Evolutionary conservation across 768 basidiomycete species (phyloP).

Genomic region (Auriscalpium vulgare): DNA sequence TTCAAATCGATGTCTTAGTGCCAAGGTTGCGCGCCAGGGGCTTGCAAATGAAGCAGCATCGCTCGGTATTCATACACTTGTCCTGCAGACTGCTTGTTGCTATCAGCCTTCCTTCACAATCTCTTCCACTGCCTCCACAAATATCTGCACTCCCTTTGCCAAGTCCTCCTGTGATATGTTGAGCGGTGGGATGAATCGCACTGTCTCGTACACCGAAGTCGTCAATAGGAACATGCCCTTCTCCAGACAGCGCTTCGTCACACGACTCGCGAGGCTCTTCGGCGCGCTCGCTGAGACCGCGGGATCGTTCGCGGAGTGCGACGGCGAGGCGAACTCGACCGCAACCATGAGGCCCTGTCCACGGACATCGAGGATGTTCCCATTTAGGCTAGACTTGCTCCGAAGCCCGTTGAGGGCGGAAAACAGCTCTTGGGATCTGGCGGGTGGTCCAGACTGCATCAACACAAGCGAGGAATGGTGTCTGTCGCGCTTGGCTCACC

Average conservation of each 20-base stretch:
- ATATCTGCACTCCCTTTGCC: conserved; percentile 56
- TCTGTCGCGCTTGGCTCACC: conserved; percentile 32
- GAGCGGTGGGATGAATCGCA: conserved; percentile 90
- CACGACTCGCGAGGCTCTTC: conserved; percentile 53
- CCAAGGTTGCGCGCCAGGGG: no score
- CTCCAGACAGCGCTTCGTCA: conserved; percentile 76
- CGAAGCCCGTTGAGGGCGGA: conserved; percentile 48
- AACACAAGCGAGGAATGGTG: neutral
- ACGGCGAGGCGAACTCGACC: conserved; percentile 65
- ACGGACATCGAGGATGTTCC: conserved; percentile 76
- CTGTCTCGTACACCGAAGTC: conserved; percentile 80
- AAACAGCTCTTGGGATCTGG: conserved; percentile 69
- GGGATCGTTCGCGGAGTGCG: conserved; percentile 44
- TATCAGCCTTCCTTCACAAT: conserved; percentile 39
- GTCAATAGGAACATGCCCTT: conserved; percentile 84
- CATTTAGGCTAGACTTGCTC: conserved; percentile 39
- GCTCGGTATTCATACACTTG: neutral
- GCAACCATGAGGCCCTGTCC: conserved; percentile 88
- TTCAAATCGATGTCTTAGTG: no score
- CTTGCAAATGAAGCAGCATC: neutral
- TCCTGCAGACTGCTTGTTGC: no score
- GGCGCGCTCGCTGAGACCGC: conserved; percentile 30
- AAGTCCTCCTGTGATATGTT: conserved; percentile 75
- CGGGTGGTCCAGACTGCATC: neutral
- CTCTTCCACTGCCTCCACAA: conserved; percentile 62